Evolutionary conservation across 140 eudicot genomes (phyloP), one percentile per base, ranked within the genome.

Genomic region (Anethum foeniculum): DNA sequence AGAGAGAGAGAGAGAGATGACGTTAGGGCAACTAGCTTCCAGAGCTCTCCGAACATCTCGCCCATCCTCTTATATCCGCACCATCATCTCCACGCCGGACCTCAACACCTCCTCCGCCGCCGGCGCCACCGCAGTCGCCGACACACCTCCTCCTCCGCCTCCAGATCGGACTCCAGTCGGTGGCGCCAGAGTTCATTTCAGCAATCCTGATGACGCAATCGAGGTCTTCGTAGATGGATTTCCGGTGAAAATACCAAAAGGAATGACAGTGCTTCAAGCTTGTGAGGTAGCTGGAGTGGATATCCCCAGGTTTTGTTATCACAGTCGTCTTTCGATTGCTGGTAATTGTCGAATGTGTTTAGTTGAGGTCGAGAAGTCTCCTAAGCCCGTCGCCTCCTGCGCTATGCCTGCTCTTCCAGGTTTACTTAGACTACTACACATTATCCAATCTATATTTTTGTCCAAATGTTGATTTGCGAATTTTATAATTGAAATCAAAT

Each of bases 331-430:
- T 2, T 93, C 98, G 6, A 91, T 93, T 39, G 98, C 98, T 15
- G 98, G 98, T 14, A 93, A 93, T 46, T 93, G 98, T 82, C 90
- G 98, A 14, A 93, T 91, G 97, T 91, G 96, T 72, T 86, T 93
- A 1, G 97, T 91, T 1, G 97, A 93, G 89, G 97, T 93, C 51
- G 98, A 91, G 86, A 90, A 93, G 80, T 88, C 92, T 0, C 97
- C 96, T 13, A 93, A 93, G 89, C 97, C 97, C 4, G 98, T 91
- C 11, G 97, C 98, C 13, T 93, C 97, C n/a, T 93, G 98, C 44
- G 98, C 97, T 44, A 93, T 93, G 98, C 98, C 98, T 21, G 97
- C 98, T 52, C 92, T 93, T 65, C 98, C 97, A 13, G 98, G 98
- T 93, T 62, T 14, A 12, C 25, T 47, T 3, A 6, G 8, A 41